These are phyloP conservation scores for Lentinula boryana DNA, from an alignment of 768 basidiomycete genomes.

Conservation along the genomic window DNA sequence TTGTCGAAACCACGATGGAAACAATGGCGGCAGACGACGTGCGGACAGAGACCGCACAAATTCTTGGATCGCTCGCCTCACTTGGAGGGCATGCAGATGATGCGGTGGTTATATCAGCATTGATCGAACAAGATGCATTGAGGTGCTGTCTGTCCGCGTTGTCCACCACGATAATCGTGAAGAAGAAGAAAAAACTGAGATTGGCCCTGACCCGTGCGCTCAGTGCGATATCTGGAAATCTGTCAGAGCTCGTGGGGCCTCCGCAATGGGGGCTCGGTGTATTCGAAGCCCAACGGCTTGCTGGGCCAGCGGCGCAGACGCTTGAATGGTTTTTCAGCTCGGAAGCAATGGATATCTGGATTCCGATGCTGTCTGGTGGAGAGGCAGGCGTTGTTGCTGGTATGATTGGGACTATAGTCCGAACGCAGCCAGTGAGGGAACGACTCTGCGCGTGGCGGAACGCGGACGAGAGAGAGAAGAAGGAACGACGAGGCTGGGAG, in stretches of 20 bases:
- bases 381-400: background rate
- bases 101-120: constrained; percentile 40
- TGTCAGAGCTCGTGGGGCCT: constrained; percentile 67
- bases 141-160: constrained; percentile 60
- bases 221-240: constrained; percentile 48
- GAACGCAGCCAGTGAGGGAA: constrained; percentile 1
- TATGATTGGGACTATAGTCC: background rate
- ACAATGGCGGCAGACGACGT: constrained; percentile 39
- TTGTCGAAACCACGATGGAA: constrained; percentile 21
- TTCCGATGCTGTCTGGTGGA: constrained; percentile 45
- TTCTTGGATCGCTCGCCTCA: constrained; percentile 64
- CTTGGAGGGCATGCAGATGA: constrained; percentile 49
- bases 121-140: constrained; percentile 53
- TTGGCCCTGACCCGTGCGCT: constrained; percentile 61
- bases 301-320: background rate
- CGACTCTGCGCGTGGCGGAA: constrained; percentile 1
- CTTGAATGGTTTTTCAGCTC: constrained; percentile 25
- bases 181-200: constrained; percentile 28
- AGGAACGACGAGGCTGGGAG: constrained; percentile 3
- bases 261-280: constrained; percentile 58
- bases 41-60: constrained; percentile 68
- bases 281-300: constrained; percentile 24
- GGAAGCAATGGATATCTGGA: constrained; percentile 58
- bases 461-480: background rate
- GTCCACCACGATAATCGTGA: constrained; percentile 20